A percentile compares a stretch with the other conserved stretches of the same genome.
phyloP scores from a whole-genome alignment of 495 filamentous ascomycete genomes.

The Aspergillus homomorphus region DNA sequence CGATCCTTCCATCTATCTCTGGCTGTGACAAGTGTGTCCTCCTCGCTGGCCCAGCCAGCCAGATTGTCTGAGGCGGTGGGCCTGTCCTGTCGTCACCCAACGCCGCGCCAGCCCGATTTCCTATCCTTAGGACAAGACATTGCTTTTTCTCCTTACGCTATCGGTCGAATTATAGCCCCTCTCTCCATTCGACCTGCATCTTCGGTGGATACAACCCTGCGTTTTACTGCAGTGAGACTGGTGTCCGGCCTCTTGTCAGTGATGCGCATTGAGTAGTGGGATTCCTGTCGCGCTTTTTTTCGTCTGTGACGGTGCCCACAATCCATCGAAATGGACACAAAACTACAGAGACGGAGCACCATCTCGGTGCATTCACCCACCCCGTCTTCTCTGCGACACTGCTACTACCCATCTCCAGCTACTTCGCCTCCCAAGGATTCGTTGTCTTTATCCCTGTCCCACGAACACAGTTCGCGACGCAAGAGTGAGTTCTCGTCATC shows the following conservation, averaged over 20 bases:
- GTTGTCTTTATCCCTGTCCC: conserved; percentile 16
- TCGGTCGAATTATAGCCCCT: conserved; percentile 15
- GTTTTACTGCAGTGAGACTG: conserved; percentile 20
- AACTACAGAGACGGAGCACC: conserved; percentile 28
- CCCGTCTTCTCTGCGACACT: conserved; percentile 25
- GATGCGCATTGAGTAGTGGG: conserved; percentile 24
- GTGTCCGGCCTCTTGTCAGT: conserved; percentile 31
- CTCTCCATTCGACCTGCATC: conserved; percentile 10
- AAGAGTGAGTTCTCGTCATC: conserved; percentile 24
- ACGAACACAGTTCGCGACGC: conserved; percentile 18
- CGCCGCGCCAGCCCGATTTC: conserved; percentile 16
- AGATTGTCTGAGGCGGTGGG: conserved; percentile 12
- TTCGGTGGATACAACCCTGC: conserved; percentile 16
- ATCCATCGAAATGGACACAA: conserved; percentile 29
- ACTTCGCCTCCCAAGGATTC: conserved; percentile 18
- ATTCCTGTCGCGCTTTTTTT: background rate
- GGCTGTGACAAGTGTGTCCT: conserved; percentile 2
- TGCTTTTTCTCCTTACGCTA: conserved; percentile 20
- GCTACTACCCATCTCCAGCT: conserved; percentile 30
- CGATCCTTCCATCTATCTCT: conserved; percentile 10
- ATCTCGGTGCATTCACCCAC: conserved; percentile 24
- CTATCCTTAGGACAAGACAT: conserved; percentile 16
- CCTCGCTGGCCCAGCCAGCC: conserved; percentile 11
- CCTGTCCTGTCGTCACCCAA: conserved; percentile 15
- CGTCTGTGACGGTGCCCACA: conserved; percentile 6